A percentile compares a stretch with the other conserved stretches of the same genome.
phyloP scores from a whole-genome alignment of 2,329 filamentous ascomycete species.

The Claviceps cyperi region DNA sequence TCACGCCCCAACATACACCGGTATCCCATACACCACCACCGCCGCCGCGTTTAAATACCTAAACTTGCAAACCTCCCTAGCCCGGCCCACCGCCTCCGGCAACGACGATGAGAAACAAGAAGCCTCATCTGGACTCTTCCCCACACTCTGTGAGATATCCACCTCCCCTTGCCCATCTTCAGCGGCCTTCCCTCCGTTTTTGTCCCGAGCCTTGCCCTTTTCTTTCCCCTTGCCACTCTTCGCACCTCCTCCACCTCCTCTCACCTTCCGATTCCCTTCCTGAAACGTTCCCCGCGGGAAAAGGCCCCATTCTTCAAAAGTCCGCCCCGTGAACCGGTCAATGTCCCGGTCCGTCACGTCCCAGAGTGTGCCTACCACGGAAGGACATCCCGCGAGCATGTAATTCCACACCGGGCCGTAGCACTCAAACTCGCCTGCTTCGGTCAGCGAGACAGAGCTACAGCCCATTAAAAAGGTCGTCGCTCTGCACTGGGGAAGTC shows the following conservation, averaged over 20 bases:
- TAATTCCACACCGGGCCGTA: conserved; percentile 85
- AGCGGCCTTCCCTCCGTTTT: background rate
- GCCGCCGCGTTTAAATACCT: conserved; percentile 87
- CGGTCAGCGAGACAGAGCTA: conserved; percentile 63
- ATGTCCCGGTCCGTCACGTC: conserved; percentile 97
- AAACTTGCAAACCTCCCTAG: conserved; percentile 68
- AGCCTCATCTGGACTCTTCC: too few relatives aligned
- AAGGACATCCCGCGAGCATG: conserved; percentile 73
- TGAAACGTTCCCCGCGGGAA: conserved; percentile 33
- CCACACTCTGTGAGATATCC: background rate
- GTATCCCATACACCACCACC: conserved; percentile 88
- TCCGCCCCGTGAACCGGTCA: conserved; percentile 69
- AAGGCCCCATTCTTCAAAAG: conserved; percentile 81
- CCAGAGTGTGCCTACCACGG: conserved; percentile 87
- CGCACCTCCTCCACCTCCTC: conserved; percentile 8
- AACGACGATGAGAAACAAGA: conserved; percentile 20
- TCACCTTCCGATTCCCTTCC: conserved; percentile 16
- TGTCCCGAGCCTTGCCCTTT: background rate
- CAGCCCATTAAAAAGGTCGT: conserved; percentile 89
- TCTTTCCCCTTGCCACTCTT: background rate
- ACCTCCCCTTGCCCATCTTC: conserved; percentile 1
- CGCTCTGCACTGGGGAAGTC: conserved; percentile 58
- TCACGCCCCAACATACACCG: conserved; percentile 55
- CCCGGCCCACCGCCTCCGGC: conserved; percentile 66
- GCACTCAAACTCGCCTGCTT: conserved; percentile 80